phyloP scores from a whole-genome alignment of 257 asterid species.

The Solanum ossicruentum region DNA sequence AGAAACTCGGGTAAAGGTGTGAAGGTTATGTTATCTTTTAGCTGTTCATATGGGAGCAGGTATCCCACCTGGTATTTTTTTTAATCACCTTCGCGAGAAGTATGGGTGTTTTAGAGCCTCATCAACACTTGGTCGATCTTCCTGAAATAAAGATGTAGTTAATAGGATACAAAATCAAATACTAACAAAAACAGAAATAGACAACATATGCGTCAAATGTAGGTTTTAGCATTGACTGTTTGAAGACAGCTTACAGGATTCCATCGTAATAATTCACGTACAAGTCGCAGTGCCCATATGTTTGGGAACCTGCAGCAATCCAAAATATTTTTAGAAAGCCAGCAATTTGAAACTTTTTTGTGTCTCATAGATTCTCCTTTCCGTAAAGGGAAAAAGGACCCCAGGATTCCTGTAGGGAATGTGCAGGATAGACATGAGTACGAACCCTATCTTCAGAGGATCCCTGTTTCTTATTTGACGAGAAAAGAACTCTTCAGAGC shows the following conservation, averaged over 20 bases:
- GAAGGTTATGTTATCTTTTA: background rate
- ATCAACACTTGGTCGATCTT: constrained; percentile 71
- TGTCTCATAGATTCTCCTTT: background rate
- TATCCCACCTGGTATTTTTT: background rate
- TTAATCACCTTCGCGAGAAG: constrained; percentile 19
- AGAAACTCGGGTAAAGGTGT: background rate
- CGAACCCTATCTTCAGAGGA: constrained; percentile 91
- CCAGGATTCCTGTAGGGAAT: background rate
- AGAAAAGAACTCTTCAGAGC: constrained; percentile 90
- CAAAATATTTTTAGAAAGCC: background rate
- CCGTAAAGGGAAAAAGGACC: background rate
- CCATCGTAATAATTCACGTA: constrained; percentile 78
- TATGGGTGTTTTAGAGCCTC: constrained; percentile 90
- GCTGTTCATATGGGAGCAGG: background rate
- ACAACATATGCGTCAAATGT: background rate
- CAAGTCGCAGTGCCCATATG: constrained; percentile 68
- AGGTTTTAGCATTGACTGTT: background rate
- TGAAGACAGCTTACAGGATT: constrained; percentile 66
- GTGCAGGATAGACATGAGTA: constrained; percentile 1
- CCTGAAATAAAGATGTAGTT: constrained; percentile 26
- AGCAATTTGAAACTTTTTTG: background rate
- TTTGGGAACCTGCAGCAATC: constrained; percentile 59
- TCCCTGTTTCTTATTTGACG: constrained; percentile 65
- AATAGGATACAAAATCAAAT: background rate
- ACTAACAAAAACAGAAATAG: background rate